Evolutionary conservation across 2,329 filamentous ascomycete genomes (phyloP), one percentile per base, ranked within the genome.

Genomic region (Fusarium liriodendri): DNA sequence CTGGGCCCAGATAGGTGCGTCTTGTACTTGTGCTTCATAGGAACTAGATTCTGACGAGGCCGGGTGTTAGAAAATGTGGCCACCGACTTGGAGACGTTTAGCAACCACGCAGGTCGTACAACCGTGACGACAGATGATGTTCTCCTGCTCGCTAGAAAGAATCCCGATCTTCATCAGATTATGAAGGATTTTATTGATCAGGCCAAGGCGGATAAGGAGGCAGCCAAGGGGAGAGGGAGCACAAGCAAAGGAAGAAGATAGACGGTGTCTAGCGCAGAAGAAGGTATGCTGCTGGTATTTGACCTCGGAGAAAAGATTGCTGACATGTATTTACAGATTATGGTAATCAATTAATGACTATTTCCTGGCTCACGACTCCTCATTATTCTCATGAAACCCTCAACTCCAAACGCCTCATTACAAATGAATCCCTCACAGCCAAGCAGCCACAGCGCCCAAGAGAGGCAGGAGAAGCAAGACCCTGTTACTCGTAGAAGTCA

Each of bases 41-140:
- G 20, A n/a, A 40, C 8, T 11, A 32, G 22, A 16, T 32, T 18
- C 65, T 71, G 27, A 76, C 33, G 8, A 27, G 1, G 9, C 32
- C 14, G 25, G 40, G 11, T 10, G 8, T 27, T 60, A 90, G 89
- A 90, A 76, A 89, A 87, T 61, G 85, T 90, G 4, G 89, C 89
- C 0, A 81, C 85, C 18, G 89, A 91, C 71, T 82, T 91, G 22
- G 89, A 90, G 78, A 87, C 81, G 75, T 88, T 89, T 76, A 86
- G 85, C 78, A 91, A 91, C 62, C 97, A 99, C 83, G 96, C 94
- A 13, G 93, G 94, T 1, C 90, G 96, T 29, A 90, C 90, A 3
- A 95, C 92, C 0, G 89, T 99, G 74, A 94, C 92, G 40, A 93
- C 93, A 0, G 93, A 95, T 61, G 97, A 99, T 80, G 95, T 98